These are phyloP conservation scores for Fusarium floridanum DNA, from an alignment of 2,329 filamentous ascomycete species.

Conservation along the genomic window DNA sequence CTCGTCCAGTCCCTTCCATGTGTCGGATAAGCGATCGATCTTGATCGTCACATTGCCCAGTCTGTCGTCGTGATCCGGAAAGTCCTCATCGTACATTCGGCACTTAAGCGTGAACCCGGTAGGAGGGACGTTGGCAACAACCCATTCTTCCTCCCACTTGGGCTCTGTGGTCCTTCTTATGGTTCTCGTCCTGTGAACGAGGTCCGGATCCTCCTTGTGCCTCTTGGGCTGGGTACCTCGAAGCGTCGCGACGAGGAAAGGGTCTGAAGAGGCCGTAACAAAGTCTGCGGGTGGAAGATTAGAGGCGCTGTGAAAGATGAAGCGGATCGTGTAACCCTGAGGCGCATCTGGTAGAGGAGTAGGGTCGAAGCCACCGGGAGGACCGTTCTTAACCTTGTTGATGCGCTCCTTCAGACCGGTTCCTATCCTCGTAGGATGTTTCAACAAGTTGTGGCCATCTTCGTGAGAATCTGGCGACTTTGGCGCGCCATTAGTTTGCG, in stretches of 20 bases:
- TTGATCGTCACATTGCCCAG: constrained; percentile 86
- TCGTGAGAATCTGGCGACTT: constrained; percentile 15
- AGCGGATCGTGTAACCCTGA: constrained; percentile 85
- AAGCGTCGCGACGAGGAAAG: constrained; percentile 84
- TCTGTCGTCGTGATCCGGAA: constrained; percentile 85
- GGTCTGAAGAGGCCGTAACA: constrained; percentile 82
- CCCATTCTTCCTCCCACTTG: constrained; percentile 87
- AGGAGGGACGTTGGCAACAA: constrained; percentile 86
- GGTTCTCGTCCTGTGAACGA: constrained; percentile 82
- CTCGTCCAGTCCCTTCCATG: constrained; percentile 76
- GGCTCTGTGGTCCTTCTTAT: constrained; percentile 79
- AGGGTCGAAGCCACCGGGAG: constrained; percentile 82
- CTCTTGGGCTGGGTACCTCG: constrained; percentile 76
- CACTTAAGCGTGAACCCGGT: constrained; percentile 88
- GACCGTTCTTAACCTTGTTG: constrained; percentile 53
- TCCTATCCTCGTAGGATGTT: constrained; percentile 21
- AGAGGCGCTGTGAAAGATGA: constrained; percentile 84
- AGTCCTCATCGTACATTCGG: constrained; percentile 90
- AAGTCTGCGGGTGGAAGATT: constrained; percentile 89
- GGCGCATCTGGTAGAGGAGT: constrained; percentile 82
- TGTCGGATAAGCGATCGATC: constrained; percentile 69
- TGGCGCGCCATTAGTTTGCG: constrained; percentile 7
- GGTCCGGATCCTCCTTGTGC: constrained; percentile 86
- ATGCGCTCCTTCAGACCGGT: constrained; percentile 44
- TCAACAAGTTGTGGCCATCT: constrained; percentile 27